Conservation (phyloP, 208 protist genomes). For the Trypanosoma mega region DNA sequence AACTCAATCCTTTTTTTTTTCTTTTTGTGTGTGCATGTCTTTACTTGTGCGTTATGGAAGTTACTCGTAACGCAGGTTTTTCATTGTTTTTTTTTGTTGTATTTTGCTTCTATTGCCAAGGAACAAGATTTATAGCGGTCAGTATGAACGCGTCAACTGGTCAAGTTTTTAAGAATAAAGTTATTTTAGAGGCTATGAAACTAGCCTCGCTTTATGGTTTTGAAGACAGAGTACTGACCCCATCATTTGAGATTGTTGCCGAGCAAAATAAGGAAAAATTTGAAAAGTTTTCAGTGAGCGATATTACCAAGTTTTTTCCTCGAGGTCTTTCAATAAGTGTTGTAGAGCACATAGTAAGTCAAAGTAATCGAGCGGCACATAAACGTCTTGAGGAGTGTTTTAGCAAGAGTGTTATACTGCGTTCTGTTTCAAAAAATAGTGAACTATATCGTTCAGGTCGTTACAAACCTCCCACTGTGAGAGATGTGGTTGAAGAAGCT, state of each 20-base stretch:
- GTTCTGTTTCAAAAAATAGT: conserved; percentile 44
- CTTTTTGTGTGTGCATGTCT: too few species aligned
- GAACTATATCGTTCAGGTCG: conserved; percentile 45
- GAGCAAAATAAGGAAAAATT: neutral
- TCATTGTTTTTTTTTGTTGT: conserved; percentile 7
- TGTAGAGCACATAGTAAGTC: conserved; percentile 60
- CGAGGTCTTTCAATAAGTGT: conserved; percentile 60
- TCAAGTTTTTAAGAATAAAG: conserved; percentile 1
- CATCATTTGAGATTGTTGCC: neutral
- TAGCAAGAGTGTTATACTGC: conserved; percentile 51
- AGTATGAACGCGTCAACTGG: neutral
- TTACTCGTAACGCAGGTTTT: too few species aligned
- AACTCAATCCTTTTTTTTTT: too few species aligned
- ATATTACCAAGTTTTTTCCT: conserved; percentile 45
- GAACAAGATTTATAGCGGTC: conserved; percentile 7
- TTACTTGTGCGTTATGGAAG: too few species aligned
- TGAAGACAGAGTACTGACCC: neutral
- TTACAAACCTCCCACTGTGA: conserved; percentile 35
- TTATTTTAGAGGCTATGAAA: neutral
- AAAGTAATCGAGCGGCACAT: conserved; percentile 40
- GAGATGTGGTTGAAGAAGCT: conserved; percentile 50
- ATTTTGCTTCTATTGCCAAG: neutral
- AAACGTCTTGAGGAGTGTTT: conserved; percentile 44
- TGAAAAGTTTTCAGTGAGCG: neutral
- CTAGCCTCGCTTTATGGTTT: neutral